Evolutionary conservation across 768 basidiomycete genomes (phyloP), one percentile per base, ranked within the genome.

Genomic region (Galerina marginata): DNA sequence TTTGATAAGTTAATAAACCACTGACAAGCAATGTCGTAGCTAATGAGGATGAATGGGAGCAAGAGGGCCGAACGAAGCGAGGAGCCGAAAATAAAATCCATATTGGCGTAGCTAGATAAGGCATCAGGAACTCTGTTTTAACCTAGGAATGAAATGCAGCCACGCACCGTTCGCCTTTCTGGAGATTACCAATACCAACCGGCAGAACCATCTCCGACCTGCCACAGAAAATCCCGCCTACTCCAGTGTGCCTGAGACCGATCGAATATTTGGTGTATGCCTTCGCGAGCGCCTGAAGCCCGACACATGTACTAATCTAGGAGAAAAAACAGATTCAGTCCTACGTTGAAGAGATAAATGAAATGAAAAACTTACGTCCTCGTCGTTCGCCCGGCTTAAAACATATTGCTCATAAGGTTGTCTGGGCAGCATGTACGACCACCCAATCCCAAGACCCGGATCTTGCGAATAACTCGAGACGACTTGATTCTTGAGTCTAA

Each of bases 1-100:
- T 38, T 50, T 14, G 14, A 15, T 9, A 75, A 56, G 12, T 71
- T 64, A 33, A 63, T 61, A 40, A 7, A 63, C 58, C 65, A 75
- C 37, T 71, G 69, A 56, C 74, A 73, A 14, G 61, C 60, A 40
- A 75, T 75, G 57, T 74, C 71, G 58, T 74, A 75, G 12, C 66
- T 66, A 37, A 73, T 53, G 25, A 61, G 49, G 14, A 56, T 51
- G 2, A 33, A 38, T 14, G n/a, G 40, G 10, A 45, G 25, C 12
- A 26, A 9, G 2, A 23, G 11, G 37, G 29, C 29, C 6, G 9
- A 10, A 9, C 43, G 48, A 20, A 61, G 38, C 2, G 54, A 6
- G 49, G 59, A 37, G 6, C 62, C 61, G 12, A 69, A 56, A 15
- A 71, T 56, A 43, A 68, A 72, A 47, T 72, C 71, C 65, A 71